A percentile compares a stretch with the other conserved stretches of the same genome.
Conservation (phyloP, 1,284 basidiomycete species). For the Microbotryomycetes sp. region DNA sequence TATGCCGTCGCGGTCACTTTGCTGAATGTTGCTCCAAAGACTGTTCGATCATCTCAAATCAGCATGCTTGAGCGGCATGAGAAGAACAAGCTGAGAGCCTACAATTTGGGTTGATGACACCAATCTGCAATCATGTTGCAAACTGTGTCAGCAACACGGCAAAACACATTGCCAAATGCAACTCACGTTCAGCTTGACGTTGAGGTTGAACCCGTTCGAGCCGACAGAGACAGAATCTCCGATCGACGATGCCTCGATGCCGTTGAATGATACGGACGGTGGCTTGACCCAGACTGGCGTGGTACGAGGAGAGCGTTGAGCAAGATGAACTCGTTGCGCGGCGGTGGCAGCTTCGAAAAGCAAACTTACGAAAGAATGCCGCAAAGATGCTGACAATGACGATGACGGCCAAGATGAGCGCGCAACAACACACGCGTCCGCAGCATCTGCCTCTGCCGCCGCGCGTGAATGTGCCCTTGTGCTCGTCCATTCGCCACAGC, state of each 20-base stretch:
- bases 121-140: slow-evolving; percentile 19
- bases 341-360: background rate
- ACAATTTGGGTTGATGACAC: slow-evolving; percentile 37
- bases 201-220: slow-evolving; percentile 31
- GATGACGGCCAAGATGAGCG: slow-evolving; percentile 34
- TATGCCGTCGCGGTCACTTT: slow-evolving; percentile 31
- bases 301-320: background rate
- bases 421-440: slow-evolving; percentile 36
- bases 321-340: background rate
- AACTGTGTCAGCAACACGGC: too few relatives aligned
- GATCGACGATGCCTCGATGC: slow-evolving; percentile 31
- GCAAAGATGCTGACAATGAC: slow-evolving; percentile 37
- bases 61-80: background rate
- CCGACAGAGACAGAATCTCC: slow-evolving; percentile 32
- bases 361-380: slow-evolving; percentile 33
- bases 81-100: background rate
- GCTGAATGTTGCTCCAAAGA: slow-evolving; percentile 35
- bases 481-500: slow-evolving; percentile 38
- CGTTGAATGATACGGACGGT: slow-evolving; percentile 37
- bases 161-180: too few relatives aligned
- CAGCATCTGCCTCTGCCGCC: slow-evolving; percentile 33
- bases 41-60: slow-evolving; percentile 8
- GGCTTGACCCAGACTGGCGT: slow-evolving; percentile 37
- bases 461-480: slow-evolving; percentile 33
- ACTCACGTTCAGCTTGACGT: slow-evolving; percentile 29